Percentiles rank a stretch among this genome's conserved stretches.
Evolutionary conservation across 2,329 filamentous ascomycete species (phyloP).

Genomic region (Emericellopsis atlantica): DNA sequence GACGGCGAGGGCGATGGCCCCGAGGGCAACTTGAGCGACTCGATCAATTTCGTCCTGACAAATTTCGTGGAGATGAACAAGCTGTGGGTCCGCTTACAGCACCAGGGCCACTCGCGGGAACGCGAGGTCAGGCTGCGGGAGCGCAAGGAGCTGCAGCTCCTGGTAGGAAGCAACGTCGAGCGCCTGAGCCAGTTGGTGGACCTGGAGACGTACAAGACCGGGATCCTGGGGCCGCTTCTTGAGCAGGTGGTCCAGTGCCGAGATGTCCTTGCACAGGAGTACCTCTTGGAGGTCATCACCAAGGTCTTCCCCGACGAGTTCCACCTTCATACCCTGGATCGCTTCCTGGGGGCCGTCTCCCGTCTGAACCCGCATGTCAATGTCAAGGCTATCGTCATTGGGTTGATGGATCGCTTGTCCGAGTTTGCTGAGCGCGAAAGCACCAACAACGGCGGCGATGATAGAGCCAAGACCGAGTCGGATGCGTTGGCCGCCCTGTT

Average conservation of each 20-base stretch:
- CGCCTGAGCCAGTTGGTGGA: constrained; percentile 92
- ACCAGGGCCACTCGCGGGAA: constrained; percentile 93
- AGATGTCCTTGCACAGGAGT: constrained; percentile 93
- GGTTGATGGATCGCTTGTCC: constrained; percentile 90
- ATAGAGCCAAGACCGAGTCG: constrained; percentile 67
- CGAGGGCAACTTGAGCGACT: constrained; percentile 91
- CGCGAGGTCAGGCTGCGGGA: constrained; percentile 88
- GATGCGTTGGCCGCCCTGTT: constrained; percentile 70
- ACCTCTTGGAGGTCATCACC: constrained; percentile 93
- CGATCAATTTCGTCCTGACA: constrained; percentile 93
- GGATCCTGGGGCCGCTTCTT: constrained; percentile 75
- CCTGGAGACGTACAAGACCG: constrained; percentile 82
- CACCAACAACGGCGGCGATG: constrained; percentile 54
- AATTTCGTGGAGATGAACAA: constrained; percentile 99
- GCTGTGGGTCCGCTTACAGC: constrained; percentile 93
- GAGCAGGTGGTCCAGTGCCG: constrained; percentile 98
- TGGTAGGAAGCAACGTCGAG: constrained; percentile 94
- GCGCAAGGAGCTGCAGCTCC: constrained; percentile 83
- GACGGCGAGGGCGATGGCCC: constrained; percentile 75
- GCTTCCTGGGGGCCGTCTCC: constrained; percentile 86
- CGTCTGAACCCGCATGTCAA: constrained; percentile 93
- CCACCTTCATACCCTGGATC: constrained; percentile 90
- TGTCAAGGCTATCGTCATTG: constrained; percentile 95
- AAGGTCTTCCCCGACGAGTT: constrained; percentile 99
- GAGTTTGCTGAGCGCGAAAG: constrained; percentile 88